Evolutionary conservation across 305 asterid species (phyloP).

Genomic region (Vinca major): DNA sequence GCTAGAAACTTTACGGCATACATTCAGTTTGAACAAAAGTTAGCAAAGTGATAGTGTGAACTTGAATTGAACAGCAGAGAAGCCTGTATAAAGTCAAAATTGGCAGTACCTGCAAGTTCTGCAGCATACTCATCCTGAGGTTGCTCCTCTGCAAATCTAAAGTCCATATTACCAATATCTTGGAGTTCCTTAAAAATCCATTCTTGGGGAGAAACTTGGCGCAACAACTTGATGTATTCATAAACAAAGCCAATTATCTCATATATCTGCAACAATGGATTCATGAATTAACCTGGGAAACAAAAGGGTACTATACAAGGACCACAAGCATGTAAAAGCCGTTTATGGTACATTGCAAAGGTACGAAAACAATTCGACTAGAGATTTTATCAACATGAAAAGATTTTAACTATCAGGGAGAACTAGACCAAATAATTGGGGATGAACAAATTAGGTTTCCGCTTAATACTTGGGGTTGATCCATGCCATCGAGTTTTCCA

Average conservation of each 20-base stretch:
- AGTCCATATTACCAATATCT: conserved; percentile 82
- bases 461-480: not conserved
- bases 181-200: conserved; percentile 98
- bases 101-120: conserved; percentile 72
- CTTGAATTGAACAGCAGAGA: not conserved
- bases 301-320: not conserved
- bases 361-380: not conserved
- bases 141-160: conserved; percentile 88
- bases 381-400: too few relatives aligned
- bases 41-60: not conserved
- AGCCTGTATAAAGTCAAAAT: conserved; percentile 6
- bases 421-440: not conserved
- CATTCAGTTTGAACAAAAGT: not conserved
- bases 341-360: not conserved
- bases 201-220: conserved; percentile 68
- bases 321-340: not conserved
- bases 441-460: not conserved
- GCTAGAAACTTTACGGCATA: not conserved
- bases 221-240: conserved; percentile 85
- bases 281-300: not conserved
- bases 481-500: not conserved
- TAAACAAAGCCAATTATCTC: conserved; percentile 73
- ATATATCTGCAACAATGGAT: conserved; percentile 48
- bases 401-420: not conserved
- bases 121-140: conserved; percentile 98